Evolutionary conservation across 2,329 filamentous ascomycete species (phyloP).

Genomic region (Ophiocordyceps camponoti-saundersi): DNA sequence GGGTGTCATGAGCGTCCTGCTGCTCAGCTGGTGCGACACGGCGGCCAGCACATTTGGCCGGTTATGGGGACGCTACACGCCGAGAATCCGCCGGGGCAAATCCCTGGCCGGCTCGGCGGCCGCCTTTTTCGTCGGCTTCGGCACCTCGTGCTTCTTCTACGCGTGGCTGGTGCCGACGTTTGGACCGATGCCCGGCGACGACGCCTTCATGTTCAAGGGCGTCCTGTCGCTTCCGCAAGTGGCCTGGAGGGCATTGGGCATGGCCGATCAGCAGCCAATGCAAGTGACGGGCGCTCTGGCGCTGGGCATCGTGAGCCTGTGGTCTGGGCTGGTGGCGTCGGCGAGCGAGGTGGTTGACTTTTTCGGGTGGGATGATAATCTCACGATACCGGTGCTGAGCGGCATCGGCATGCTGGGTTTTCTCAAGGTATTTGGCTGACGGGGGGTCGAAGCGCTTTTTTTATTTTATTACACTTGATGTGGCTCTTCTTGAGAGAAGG

Average conservation of each 20-base stretch:
- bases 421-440: slow-evolving; percentile 61
- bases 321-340: slow-evolving; percentile 77
- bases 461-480: too few relatives aligned
- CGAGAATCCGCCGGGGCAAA: slow-evolving; percentile 71
- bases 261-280: slow-evolving; percentile 36
- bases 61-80: slow-evolving; percentile 77
- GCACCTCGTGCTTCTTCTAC: slow-evolving; percentile 75
- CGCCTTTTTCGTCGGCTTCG: slow-evolving; percentile 67
- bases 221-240: slow-evolving; percentile 48
- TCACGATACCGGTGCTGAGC: slow-evolving; percentile 88
- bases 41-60: slow-evolving; percentile 90
- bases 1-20: slow-evolving; percentile 70
- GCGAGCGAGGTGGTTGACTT: slow-evolving; percentile 81
- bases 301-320: slow-evolving; percentile 64
- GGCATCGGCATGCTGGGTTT: slow-evolving; percentile 84
- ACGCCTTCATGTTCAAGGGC: slow-evolving; percentile 62
- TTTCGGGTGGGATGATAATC: slow-evolving; percentile 91
- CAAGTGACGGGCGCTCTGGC: slow-evolving; percentile 56
- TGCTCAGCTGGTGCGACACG: slow-evolving; percentile 96
- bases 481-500: too few relatives aligned
- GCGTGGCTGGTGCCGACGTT: slow-evolving; percentile 60
- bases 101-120: slow-evolving; percentile 78
- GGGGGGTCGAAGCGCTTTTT: slow-evolving; percentile 7
- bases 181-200: slow-evolving; percentile 52
- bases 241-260: slow-evolving; percentile 38